These are phyloP conservation scores for Lathyrus oleraceus DNA, from an alignment of 306 rosid species.

Conservation along the genomic window DNA sequence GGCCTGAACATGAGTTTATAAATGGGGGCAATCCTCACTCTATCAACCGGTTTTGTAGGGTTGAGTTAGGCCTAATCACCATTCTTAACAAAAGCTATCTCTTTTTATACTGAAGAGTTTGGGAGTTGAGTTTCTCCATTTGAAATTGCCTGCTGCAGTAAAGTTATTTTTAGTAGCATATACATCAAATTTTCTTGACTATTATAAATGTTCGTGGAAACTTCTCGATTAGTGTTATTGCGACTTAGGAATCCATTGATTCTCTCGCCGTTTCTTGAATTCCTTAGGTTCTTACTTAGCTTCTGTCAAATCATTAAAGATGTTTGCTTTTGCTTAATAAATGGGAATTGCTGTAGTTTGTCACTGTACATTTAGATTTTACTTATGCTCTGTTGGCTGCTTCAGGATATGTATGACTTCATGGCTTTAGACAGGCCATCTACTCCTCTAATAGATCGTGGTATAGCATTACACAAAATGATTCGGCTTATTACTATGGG, in stretches of 20 bases:
- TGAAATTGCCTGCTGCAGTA: constrained; percentile 28
- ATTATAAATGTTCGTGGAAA: constrained; percentile 23
- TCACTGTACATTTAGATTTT: constrained; percentile 21
- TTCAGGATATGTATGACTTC: constrained; percentile 97
- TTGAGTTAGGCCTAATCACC: no score
- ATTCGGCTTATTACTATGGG: constrained; percentile 96
- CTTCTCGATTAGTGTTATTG: constrained; percentile 25
- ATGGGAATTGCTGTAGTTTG: constrained; percentile 18
- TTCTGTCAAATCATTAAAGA: constrained; percentile 26
- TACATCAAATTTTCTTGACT: constrained; percentile 27
- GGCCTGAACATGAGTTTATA: no score
- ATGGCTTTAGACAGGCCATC: constrained; percentile 90
- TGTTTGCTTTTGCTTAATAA: constrained; percentile 4
- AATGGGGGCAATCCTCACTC: no score
- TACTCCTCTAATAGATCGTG: constrained; percentile 87
- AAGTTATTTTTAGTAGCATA: constrained; percentile 21
- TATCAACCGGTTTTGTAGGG: no score
- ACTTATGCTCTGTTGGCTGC: constrained; percentile 26
- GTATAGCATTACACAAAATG: constrained; percentile 96
- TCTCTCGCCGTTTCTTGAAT: constrained; percentile 12
- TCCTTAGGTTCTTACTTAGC: constrained; percentile 25
- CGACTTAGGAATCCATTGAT: neutral
- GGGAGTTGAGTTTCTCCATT: constrained; percentile 11
- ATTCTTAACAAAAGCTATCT: no score
- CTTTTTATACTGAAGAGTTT: constrained; percentile 1